Conservation (phyloP, 768 basidiomycete genomes). For the Kwoniella sp. region DNA sequence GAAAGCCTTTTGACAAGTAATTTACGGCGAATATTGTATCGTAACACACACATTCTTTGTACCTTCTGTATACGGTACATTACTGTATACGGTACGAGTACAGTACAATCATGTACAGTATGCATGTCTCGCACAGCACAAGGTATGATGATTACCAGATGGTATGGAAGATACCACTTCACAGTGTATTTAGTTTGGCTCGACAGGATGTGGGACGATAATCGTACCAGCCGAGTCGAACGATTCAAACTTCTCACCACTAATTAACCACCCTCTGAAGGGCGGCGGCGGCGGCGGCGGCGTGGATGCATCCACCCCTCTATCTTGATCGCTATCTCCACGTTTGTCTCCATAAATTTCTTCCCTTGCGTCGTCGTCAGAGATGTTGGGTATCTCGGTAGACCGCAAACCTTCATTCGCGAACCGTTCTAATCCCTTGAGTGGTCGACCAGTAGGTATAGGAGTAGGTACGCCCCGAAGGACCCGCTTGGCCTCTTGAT, state of each 20-base stretch:
- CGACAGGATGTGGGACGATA: neutral
- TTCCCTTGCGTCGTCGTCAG: neutral
- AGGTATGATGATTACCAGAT: too few species aligned
- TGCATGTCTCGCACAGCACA: too few species aligned
- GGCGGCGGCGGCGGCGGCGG: constrained; percentile 25
- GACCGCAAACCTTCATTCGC: constrained; percentile 5
- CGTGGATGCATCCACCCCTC: neutral
- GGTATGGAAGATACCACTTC: too few species aligned
- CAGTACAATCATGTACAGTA: too few species aligned
- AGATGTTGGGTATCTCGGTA: constrained; percentile 17
- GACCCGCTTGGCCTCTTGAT: constrained; percentile 39
- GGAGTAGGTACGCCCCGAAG: constrained; percentile 29
- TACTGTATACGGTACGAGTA: too few species aligned
- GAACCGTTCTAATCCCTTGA: constrained; percentile 16
- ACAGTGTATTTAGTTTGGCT: too few species aligned
- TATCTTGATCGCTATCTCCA: neutral
- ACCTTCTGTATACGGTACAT: too few species aligned
- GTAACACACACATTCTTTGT: too few species aligned
- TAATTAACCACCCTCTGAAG: constrained; percentile 46
- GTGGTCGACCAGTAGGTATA: neutral
- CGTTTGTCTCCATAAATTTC: neutral
- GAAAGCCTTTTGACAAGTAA: too few species aligned
- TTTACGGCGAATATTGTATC: too few species aligned
- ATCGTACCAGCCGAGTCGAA: constrained; percentile 20
- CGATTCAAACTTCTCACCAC: constrained; percentile 34